Evolutionary conservation across 2,329 filamentous ascomycete species (phyloP), one percentile per base, ranked within the genome.

Genomic region (Elsinoe australis): DNA sequence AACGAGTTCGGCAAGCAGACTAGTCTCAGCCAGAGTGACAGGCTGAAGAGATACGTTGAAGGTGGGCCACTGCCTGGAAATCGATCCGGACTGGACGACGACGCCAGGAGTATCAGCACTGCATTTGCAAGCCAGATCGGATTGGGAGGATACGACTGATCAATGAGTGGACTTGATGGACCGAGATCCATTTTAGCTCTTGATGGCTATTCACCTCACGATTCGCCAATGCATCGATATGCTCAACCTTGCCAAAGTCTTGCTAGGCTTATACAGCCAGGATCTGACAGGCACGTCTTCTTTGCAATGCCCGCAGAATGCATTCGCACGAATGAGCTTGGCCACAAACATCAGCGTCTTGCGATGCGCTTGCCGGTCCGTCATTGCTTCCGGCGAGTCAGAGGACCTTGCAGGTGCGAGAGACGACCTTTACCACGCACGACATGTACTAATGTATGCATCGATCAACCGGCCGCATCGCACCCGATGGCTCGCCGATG

Each of bases 41-140:
- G 92, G 39, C 75, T 98, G 53, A 94, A 92, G 70, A 85, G 92
- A 57, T 96, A 95, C 60, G 87, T 95, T 21, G 92, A 96, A 66
- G 71, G 71, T 53, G 80, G 79, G 17, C 52, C 54, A 15, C 47
- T 52, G 19, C 46, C 45, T 35, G 74, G 73, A 21, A 73, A 76
- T 54, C 86, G 82, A 63, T 79, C 82, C 18, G 66, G 70, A 33
- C 73, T 83, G 53, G 92, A 98, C 57, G 92, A 98, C 56, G 92
- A 96, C 63, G 87, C 92, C 60, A 87, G 92, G 69, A 96, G 90
- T 67, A 80, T 96, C 60, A 95, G 87, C 61, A 96, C 92, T 46
- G 89, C 89, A 41, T 98, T 96, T 70, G 89, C 90, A 53, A 95
- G 88, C 70, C 92, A 96, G 67, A 81, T 95, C 56, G 62, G 61